phyloP scores from a whole-genome alignment of 2,329 filamentous ascomycete genomes.

The Orbilia quercus region DNA sequence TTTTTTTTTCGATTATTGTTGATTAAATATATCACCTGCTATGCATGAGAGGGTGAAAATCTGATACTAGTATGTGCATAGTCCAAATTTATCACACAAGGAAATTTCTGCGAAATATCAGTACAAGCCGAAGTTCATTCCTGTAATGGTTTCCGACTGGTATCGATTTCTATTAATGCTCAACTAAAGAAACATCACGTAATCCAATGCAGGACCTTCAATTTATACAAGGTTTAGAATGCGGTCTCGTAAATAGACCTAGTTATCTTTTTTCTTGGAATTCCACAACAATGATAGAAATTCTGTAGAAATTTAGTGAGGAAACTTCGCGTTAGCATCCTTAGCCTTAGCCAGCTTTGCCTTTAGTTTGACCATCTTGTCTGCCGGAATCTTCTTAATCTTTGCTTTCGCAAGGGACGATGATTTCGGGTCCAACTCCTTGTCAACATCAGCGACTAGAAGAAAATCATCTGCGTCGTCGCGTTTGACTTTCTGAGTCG shows the following conservation, averaged over 20 bases:
- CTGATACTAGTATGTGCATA: too few relatives aligned
- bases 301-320: too few relatives aligned
- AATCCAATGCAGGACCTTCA: neutral
- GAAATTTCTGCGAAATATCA: too few relatives aligned
- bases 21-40: too few relatives aligned
- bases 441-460: neutral
- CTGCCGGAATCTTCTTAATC: neutral
- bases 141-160: too few relatives aligned
- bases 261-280: too few relatives aligned
- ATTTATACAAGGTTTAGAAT: neutral
- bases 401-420: neutral
- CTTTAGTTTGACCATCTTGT: conserved; percentile 5
- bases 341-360: neutral
- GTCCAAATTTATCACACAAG: too few relatives aligned
- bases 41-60: too few relatives aligned
- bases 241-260: neutral
- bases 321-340: neutral
- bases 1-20: too few relatives aligned
- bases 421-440: neutral
- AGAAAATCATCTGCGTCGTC: conserved; percentile 3
- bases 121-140: too few relatives aligned
- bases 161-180: neutral
- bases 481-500: conserved; percentile 4
- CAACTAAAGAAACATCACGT: neutral
- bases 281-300: too few relatives aligned